Evolutionary conservation across 108 stramenopile genomes (phyloP).

Genomic region (Skeletonema tropicum): DNA sequence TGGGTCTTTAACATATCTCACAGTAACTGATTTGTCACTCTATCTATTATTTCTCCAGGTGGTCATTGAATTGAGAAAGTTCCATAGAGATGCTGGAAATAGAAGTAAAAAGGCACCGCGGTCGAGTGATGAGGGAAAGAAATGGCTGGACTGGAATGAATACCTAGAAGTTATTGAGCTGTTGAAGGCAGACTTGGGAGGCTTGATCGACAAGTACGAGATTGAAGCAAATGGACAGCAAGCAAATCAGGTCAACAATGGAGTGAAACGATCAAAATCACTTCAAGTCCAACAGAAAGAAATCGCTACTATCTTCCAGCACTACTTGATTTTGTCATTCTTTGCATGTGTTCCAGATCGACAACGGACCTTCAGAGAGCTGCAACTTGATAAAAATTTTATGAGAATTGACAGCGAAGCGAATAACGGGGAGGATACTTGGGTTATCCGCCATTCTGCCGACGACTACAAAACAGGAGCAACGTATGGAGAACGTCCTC

Average conservation of each 20-base stretch:
- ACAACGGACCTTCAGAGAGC: conserved; percentile 83
- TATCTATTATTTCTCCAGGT: too few relatives aligned
- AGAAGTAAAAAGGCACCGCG: conserved; percentile 63
- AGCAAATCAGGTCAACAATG: background rate
- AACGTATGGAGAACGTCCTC: conserved; percentile 82
- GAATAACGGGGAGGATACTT: conserved; percentile 17
- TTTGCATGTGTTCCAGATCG: conserved; percentile 86
- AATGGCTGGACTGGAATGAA: conserved; percentile 84
- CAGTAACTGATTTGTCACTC: too few relatives aligned
- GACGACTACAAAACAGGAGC: conserved; percentile 85
- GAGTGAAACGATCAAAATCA: conserved; percentile 3
- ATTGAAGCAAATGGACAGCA: background rate
- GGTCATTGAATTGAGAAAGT: conserved; percentile 71
- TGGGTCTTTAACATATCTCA: too few relatives aligned
- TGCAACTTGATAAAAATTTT: conserved; percentile 76
- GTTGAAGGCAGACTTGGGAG: conserved; percentile 56
- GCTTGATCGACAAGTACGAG: conserved; percentile 41
- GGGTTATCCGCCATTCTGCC: conserved; percentile 70
- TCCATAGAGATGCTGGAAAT: conserved; percentile 78
- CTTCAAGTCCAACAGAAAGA: conserved; percentile 39
- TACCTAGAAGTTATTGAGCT: conserved; percentile 66
- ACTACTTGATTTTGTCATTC: conserved; percentile 77
- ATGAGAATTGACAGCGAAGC: conserved; percentile 26
- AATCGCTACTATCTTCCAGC: conserved; percentile 70
- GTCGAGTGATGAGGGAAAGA: conserved; percentile 75